Percentiles rank a stretch among this genome's conserved stretches.
These are phyloP conservation scores for Phalaenopsis aphrodite DNA, from an alignment of 106 monocot species.

Conservation along the genomic window DNA sequence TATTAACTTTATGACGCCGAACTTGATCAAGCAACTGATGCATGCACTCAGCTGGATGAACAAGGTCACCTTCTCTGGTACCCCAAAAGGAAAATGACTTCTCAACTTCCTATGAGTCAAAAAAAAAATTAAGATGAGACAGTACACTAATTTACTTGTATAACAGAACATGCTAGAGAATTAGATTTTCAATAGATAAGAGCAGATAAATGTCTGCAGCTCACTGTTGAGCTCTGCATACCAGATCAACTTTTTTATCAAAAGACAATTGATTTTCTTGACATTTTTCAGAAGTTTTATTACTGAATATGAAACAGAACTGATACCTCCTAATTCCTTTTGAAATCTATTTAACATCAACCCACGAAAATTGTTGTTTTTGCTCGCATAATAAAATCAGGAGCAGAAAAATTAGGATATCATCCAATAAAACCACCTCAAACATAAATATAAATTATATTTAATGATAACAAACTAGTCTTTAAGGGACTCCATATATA, in stretches of 20 bases:
- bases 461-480: background rate
- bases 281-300: too few species aligned
- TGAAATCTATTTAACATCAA: too few species aligned
- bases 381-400: background rate
- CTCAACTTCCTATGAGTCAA: conserved; percentile 49
- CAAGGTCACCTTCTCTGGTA: conserved; percentile 64
- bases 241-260: too few species aligned
- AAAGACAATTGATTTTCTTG: too few species aligned
- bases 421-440: background rate
- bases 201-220: too few species aligned
- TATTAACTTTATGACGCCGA: conserved; percentile 65
- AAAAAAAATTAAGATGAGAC: background rate
- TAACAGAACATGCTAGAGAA: background rate
- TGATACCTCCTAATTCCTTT: too few species aligned
- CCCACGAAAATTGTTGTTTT: too few species aligned
- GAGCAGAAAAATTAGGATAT: background rate
- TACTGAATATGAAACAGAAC: too few species aligned
- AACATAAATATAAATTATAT: background rate
- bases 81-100: conserved; percentile 76
- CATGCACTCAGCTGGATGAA: conserved; percentile 88
- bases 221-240: too few species aligned
- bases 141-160: background rate
- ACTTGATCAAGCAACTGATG: conserved; percentile 74
- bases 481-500: background rate
- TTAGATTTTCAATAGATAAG: too few species aligned